These are phyloP conservation scores for Leucocoprinus leucothites DNA, from an alignment of 768 basidiomycete species.

Conservation along the genomic window DNA sequence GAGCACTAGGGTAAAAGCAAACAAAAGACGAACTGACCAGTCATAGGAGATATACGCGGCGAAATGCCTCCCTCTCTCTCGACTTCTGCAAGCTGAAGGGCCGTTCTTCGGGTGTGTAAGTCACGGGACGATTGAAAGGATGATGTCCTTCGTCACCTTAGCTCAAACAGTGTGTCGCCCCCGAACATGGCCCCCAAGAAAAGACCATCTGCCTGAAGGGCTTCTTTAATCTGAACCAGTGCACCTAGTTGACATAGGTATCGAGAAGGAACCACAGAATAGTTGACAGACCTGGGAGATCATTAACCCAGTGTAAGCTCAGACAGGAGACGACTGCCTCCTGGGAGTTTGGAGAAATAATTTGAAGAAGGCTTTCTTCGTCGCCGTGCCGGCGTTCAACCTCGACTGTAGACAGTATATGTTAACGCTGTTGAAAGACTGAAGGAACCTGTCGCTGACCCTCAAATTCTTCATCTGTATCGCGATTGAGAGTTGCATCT, in stretches of 20 bases:
- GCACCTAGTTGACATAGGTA: slow-evolving; percentile 46
- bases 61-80: slow-evolving; percentile 96
- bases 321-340: slow-evolving; percentile 92
- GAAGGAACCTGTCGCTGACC: slow-evolving; percentile 39
- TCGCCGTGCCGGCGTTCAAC: slow-evolving; percentile 78
- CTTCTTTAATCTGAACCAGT: slow-evolving; percentile 83
- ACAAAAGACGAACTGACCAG: slow-evolving; percentile 49
- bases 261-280: not conserved
- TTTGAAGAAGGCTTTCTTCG: slow-evolving; percentile 74
- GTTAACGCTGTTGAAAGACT: slow-evolving; percentile 4
- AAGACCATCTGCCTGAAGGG: slow-evolving; percentile 85
- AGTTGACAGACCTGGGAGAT: slow-evolving; percentile 75
- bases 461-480: slow-evolving; percentile 77
- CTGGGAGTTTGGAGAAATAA: slow-evolving; percentile 69
- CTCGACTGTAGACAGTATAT: slow-evolving; percentile 48
- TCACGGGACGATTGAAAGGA: slow-evolving; percentile 4
- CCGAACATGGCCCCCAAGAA: slow-evolving; percentile 95
- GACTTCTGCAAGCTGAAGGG: slow-evolving; percentile 89
- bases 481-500: slow-evolving; percentile 75
- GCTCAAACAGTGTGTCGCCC: slow-evolving; percentile 93
- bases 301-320: slow-evolving; percentile 95
- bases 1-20: not conserved
- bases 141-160: slow-evolving; percentile 46
- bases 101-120: slow-evolving; percentile 52
- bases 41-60: slow-evolving; percentile 97